A percentile compares a stretch with the other conserved stretches of the same genome.
Evolutionary conservation across 495 filamentous ascomycete genomes (phyloP).

Genomic region (Parathielavia hyrcaniae): DNA sequence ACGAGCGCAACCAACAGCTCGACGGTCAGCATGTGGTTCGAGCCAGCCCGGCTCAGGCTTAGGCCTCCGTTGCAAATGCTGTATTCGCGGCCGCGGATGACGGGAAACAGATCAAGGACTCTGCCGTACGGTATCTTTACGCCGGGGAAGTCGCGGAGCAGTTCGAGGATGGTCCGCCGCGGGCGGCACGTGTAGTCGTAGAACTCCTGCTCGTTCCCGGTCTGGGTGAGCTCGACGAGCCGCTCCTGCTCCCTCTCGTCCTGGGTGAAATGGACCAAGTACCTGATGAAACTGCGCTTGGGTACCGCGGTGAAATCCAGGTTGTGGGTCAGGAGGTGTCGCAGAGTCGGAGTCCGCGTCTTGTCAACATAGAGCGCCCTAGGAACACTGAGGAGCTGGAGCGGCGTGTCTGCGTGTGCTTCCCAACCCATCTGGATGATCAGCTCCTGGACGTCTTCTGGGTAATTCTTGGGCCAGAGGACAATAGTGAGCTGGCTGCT

Average conservation of each 20-base stretch:
- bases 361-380: conserved; percentile 8
- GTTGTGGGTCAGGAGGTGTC: conserved; percentile 69
- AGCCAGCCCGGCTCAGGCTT: not conserved
- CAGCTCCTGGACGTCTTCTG: conserved; percentile 66
- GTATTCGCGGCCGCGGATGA: conserved; percentile 74
- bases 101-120: conserved; percentile 62
- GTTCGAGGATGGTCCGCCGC: conserved; percentile 82
- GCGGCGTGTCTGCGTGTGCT: conserved; percentile 54
- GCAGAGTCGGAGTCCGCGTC: conserved; percentile 48
- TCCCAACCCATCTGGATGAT: conserved; percentile 73
- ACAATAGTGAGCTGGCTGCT: conserved; percentile 68
- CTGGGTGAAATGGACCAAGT: conserved; percentile 63
- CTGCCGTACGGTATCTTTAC: conserved; percentile 75
- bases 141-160: conserved; percentile 80
- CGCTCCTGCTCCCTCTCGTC: conserved; percentile 72
- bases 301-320: conserved; percentile 87
- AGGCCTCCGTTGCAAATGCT: conserved; percentile 75
- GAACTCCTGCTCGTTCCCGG: conserved; percentile 76
- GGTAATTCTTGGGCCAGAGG: conserved; percentile 81
- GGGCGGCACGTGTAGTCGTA: conserved; percentile 95
- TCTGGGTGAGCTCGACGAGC: conserved; percentile 71
- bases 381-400: conserved; percentile 14
- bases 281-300: conserved; percentile 73
- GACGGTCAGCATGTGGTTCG: conserved; percentile 40
- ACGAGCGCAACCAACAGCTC: conserved; percentile 86